phyloP scores from a whole-genome alignment of 345 rosid species.

The Camelina sativa region DNA sequence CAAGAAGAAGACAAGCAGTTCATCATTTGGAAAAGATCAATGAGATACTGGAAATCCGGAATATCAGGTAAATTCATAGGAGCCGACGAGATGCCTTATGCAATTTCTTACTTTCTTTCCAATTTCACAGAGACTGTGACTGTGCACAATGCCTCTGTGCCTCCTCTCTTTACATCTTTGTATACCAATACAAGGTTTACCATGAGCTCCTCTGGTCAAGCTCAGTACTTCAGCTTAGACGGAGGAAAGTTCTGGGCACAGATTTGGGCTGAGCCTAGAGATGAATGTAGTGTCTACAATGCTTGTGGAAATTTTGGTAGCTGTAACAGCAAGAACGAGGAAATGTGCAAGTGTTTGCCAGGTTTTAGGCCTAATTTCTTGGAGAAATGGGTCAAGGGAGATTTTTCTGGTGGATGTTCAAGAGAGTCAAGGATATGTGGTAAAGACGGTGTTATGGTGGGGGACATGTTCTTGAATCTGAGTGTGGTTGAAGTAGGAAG shows the following conservation, averaged over 20 bases:
- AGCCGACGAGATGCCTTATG: constrained; percentile 46
- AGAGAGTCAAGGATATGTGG: constrained; percentile 51
- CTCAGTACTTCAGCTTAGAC: constrained; percentile 45
- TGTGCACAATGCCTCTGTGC: constrained; percentile 51
- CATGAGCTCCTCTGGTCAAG: constrained; percentile 48
- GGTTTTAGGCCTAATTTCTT: constrained; percentile 50
- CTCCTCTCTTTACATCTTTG: constrained; percentile 50
- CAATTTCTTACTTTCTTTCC: constrained; percentile 50
- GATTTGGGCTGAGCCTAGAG: constrained; percentile 53
- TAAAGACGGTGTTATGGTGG: constrained; percentile 38
- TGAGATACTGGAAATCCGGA: constrained; percentile 56
- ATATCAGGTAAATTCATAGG: constrained; percentile 46
- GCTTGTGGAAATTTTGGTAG: constrained; percentile 57
- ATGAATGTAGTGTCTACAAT: constrained; percentile 50
- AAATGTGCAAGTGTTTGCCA: constrained; percentile 55
- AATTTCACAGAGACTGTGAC: constrained; percentile 48
- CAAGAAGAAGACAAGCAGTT: constrained; percentile 50
- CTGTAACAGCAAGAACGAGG: constrained; percentile 50
- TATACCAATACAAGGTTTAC: constrained; percentile 47
- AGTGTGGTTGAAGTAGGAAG: constrained; percentile 61
- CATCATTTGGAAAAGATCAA: constrained; percentile 45
- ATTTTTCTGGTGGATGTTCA: constrained; percentile 51
- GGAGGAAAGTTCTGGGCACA: constrained; percentile 44
- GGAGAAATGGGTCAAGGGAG: constrained; percentile 49
- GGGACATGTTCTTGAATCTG: constrained; percentile 54